A percentile compares a stretch with the other conserved stretches of the same genome.
phyloP scores from a whole-genome alignment of 768 basidiomycete species.

The Tylopilus sp. region DNA sequence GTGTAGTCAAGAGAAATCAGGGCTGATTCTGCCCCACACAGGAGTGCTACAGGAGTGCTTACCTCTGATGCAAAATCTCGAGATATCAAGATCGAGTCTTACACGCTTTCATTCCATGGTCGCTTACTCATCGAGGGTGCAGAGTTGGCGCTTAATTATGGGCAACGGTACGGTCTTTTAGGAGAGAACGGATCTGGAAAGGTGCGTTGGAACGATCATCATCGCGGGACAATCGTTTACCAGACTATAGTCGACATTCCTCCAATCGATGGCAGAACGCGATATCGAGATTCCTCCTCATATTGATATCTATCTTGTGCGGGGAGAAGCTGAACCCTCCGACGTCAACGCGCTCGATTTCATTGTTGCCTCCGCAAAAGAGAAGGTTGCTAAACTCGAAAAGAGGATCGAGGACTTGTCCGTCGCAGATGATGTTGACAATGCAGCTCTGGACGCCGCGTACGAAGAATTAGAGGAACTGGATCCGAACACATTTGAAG shows the following conservation, averaged over 20 bases:
- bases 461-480: constrained; percentile 98
- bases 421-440: constrained; percentile 85
- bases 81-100: constrained; percentile 96
- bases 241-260: constrained; percentile 77
- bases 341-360: constrained; percentile 97
- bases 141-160: constrained; percentile 80
- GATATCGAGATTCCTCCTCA: constrained; percentile 93
- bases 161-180: constrained; percentile 90
- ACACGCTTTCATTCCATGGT: constrained; percentile 96
- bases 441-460: constrained; percentile 77
- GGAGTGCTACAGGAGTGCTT: constrained; percentile 89
- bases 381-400: constrained; percentile 92
- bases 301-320: constrained; percentile 96
- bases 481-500: constrained; percentile 93
- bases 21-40: constrained; percentile 31
- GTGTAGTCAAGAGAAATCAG: neutral
- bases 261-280: constrained; percentile 92
- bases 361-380: constrained; percentile 88
- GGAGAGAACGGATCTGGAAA: constrained; percentile 99
- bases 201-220: constrained; percentile 44
- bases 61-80: constrained; percentile 90
- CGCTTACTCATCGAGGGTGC: constrained; percentile 68
- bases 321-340: constrained; percentile 93
- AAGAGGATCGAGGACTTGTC: constrained; percentile 92
- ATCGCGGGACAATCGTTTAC: constrained; percentile 6